Percentiles rank a stretch among this genome's conserved stretches.
Evolutionary conservation across 345 rosid species (phyloP).

Genomic region (Gynandropsis gynandra): DNA sequence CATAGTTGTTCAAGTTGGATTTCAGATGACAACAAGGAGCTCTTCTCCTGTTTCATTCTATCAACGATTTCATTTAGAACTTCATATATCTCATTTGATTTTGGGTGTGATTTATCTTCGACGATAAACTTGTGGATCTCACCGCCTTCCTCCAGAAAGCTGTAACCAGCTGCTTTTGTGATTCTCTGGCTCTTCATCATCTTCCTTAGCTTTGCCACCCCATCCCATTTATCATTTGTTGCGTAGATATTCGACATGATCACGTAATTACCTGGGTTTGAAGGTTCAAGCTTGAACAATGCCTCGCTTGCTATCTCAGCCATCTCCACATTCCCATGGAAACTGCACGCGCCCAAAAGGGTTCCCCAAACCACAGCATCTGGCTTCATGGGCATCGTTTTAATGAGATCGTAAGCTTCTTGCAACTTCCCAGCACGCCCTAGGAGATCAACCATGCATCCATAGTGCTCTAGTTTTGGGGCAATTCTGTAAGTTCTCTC

Average conservation of each 20-base stretch:
- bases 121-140: constrained; percentile 59
- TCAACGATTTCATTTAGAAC: constrained; percentile 32
- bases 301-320: constrained; percentile 62
- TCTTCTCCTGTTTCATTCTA: constrained; percentile 33
- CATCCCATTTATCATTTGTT: constrained; percentile 47
- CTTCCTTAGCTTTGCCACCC: constrained; percentile 64
- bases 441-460: constrained; percentile 82
- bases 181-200: constrained; percentile 51
- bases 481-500: constrained; percentile 24
- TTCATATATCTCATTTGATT: constrained; percentile 41
- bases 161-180: constrained; percentile 67
- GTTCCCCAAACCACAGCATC: constrained; percentile 83
- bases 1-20: constrained; percentile 29
- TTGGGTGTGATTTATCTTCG: constrained; percentile 57
- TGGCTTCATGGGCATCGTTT: constrained; percentile 65
- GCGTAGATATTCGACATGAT: constrained; percentile 73
- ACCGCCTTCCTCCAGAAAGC: constrained; percentile 54
- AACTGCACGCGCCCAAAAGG: constrained; percentile 76
- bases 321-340: constrained; percentile 50
- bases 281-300: constrained; percentile 60
- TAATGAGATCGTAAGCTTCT: constrained; percentile 56
- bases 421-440: constrained; percentile 68
- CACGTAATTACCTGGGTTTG: constrained; percentile 73
- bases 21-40: constrained; percentile 22
- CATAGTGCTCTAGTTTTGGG: constrained; percentile 74